Conservation (phyloP, 306 rosid genomes). For the Dicorynia guianensis region DNA sequence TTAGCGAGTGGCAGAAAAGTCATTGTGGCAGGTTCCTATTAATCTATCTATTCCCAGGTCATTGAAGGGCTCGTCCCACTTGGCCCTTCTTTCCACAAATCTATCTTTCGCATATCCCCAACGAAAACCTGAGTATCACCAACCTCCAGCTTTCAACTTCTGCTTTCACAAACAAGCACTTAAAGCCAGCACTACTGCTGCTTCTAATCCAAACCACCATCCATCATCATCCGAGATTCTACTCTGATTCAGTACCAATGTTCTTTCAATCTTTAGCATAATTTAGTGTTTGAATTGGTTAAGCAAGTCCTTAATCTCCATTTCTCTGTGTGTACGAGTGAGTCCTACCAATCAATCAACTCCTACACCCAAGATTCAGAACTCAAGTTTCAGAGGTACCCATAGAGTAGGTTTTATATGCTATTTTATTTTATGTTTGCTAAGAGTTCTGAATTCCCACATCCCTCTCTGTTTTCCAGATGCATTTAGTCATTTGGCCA, state of each 20-base stretch:
- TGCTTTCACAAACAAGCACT: constrained; percentile 52
- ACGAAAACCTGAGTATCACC: constrained; percentile 58
- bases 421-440: constrained; percentile 13
- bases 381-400: constrained; percentile 46
- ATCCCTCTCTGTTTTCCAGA: constrained; percentile 36
- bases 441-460: constrained; percentile 40
- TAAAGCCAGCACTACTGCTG: constrained; percentile 42
- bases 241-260: background rate
- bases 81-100: constrained; percentile 51
- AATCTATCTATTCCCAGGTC: constrained; percentile 56
- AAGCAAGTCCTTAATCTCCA: constrained; percentile 23
- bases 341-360: constrained; percentile 28
- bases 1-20: constrained; percentile 69
- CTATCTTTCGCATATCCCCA: constrained; percentile 56
- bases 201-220: constrained; percentile 60
- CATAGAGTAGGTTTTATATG: constrained; percentile 23
- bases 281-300: constrained; percentile 41
- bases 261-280: constrained; percentile 42
- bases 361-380: constrained; percentile 12
- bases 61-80: constrained; percentile 49
- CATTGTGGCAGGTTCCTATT: constrained; percentile 50
- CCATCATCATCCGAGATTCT: constrained; percentile 41
- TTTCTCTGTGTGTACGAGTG: background rate
- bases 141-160: constrained; percentile 70
- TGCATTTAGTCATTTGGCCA: constrained; percentile 22